Evolutionary conservation across 257 asterid genomes (phyloP), one percentile per base, ranked within the genome.

Genomic region (Solanum etuberosum): DNA sequence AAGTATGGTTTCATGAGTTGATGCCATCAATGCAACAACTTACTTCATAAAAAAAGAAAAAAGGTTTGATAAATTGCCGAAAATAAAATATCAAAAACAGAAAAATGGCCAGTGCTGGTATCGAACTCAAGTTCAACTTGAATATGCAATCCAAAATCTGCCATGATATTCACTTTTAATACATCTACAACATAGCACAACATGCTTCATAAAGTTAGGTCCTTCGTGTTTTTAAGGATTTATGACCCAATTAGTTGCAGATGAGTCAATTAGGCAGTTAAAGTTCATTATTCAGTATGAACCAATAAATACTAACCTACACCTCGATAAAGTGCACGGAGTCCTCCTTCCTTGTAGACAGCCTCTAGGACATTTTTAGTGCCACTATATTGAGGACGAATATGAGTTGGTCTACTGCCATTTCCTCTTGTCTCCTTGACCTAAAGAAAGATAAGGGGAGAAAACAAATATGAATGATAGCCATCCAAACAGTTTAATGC

Each of bases 301-400:
- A 32, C 21, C 20, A 54, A 88, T 27, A 86, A 67, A 73, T 34
- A 78, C 83, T 21, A 93, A 95, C 99, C 99, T 92, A 97, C 90
- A 90, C 99, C 99, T 76, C 99, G 93, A 87, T 97, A 97, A 59
- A 97, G 95, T 54, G 88, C 98, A 5, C 98, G 97, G 23, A 88
- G 91, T 82, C 99, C 99, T 48, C 99, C 98, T 89, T 95, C 97
- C 88, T 61, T 90, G 89, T 95, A 96, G 86, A 97, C 99, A 78
- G 92, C 89, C 89, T 87, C 90, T 5, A 97, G 82, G 85, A 95
- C 99, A 90, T 97, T 93, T 88, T 87, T 91, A 63, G 95, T 93
- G 83, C 99, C 99, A 32, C 86, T 92, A 86, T 96, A 95, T 65
- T 94, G 90, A 71, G 96, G 96, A 83, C 86, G 92, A 42, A 88